Evolutionary conservation across 106 monocot genomes (phyloP), one percentile per base, ranked within the genome.

Genomic region (Phalaenopsis equestris): DNA sequence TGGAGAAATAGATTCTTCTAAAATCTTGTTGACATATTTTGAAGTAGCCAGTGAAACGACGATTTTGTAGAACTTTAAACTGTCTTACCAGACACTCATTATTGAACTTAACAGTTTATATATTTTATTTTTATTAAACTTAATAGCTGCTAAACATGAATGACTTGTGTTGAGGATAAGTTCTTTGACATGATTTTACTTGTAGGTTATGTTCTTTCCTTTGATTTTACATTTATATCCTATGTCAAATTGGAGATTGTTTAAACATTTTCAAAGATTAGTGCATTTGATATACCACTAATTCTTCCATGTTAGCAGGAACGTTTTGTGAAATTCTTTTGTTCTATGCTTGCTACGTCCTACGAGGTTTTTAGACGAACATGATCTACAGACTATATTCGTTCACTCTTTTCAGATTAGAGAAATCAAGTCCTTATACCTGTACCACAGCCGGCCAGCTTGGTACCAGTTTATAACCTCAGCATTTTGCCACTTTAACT

Each of bases 381-480:
- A 16, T 75, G 74, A 75, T 75, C 43, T 30, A 12, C 23, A 21
- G 0, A 75, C 46, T 3, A 4, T 55, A 55, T 46, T 75, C 12
- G 14, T 81, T 79, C 39, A 48, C 23, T 2, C 73, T 89, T 82
- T 84, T 67, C 87, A 93, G 96, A 38, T 97, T 84, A 79, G 55
- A 78, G 82, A 74, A 79, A 84, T 94, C 61, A 97, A 89, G 78
- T 16, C 73, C 30, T 80, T 99, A n/a, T 99, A 99, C 83, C 67
- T 99, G 75, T 93, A 90, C 75, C 99, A 99, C 82, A 75, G 67
- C 39, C 75, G 81, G 68, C 99, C 99, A 55, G 77, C 82, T 81
- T 99, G 95, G 99, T 99, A 88, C 75, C 94, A 99, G 79, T 99
- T 99, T 80, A 79, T 95, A 36, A 95, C 94, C 43, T 56, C 98